phyloP scores from a whole-genome alignment of 75 land plant species.

The Pinus taeda region DNA sequence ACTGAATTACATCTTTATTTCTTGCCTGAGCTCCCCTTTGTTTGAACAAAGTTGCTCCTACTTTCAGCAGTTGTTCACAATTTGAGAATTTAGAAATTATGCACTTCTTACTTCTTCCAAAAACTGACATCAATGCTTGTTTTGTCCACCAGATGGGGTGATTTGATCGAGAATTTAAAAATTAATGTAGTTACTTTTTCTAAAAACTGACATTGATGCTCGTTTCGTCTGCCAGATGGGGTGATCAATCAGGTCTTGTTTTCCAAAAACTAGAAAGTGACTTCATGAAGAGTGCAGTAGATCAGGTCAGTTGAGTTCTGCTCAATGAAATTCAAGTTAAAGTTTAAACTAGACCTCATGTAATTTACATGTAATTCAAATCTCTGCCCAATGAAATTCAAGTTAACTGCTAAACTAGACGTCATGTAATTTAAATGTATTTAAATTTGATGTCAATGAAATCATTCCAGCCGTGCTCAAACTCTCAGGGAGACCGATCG shows the following conservation, averaged over 20 bases:
- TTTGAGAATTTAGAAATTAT: too few species aligned
- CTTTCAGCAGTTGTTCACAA: neutral
- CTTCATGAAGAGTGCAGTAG: conserved; percentile 65
- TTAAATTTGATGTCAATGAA: neutral
- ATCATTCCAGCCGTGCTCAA: neutral
- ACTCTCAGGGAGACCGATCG: neutral
- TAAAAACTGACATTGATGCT: conserved; percentile 3
- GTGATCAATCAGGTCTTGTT: conserved; percentile 41
- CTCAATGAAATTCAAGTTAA: neutral
- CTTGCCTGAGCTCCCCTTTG: neutral
- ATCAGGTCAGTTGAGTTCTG: conserved; percentile 42
- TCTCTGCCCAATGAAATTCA: neutral
- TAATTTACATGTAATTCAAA: too few species aligned
- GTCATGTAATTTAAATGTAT: neutral
- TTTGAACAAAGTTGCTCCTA: neutral
- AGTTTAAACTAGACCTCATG: neutral
- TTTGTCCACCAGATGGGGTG: too few species aligned
- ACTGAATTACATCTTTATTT: neutral
- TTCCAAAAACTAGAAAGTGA: conserved; percentile 32
- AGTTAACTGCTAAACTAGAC: neutral
- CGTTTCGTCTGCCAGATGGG: conserved; percentile 43
- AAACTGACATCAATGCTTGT: too few species aligned
- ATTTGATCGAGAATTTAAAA: too few species aligned
- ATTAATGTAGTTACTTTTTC: too few species aligned
- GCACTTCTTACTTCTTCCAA: too few species aligned